Conservation (phyloP, 345 rosid species). For the Kernera saxatilis region DNA sequence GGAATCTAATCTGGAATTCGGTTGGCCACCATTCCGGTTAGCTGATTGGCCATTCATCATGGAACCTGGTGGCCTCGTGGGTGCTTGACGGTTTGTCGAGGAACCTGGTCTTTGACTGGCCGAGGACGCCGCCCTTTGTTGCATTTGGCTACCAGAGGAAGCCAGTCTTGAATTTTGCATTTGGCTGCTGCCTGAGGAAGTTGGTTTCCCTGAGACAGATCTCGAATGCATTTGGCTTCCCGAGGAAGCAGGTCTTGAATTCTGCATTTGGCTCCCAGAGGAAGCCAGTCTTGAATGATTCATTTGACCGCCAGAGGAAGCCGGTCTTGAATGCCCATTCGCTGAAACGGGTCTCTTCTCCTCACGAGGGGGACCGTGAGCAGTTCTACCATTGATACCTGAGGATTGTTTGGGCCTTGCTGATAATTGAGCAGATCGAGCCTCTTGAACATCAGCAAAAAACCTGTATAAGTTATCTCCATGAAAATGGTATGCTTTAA, state of each 20-base stretch:
- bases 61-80: conserved; percentile 16
- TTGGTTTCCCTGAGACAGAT: conserved; percentile 6
- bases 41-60: conserved; percentile 33
- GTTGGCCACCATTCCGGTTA: conserved; percentile 38
- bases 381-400: conserved; percentile 41
- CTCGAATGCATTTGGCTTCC: conserved; percentile 34
- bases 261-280: conserved; percentile 21
- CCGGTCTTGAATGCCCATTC: conserved; percentile 39
- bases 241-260: conserved; percentile 6
- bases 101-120: conserved; percentile 23
- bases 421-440: conserved; percentile 45
- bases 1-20: conserved; percentile 34
- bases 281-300: conserved; percentile 28
- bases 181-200: conserved; percentile 14
- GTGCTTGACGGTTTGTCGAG: conserved; percentile 23
- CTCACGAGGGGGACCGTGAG: conserved; percentile 35
- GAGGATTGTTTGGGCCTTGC: conserved; percentile 45
- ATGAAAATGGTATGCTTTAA: conserved; percentile 47
- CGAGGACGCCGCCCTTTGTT: conserved; percentile 11
- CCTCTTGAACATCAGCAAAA: conserved; percentile 78
- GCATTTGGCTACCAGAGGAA: conserved; percentile 21
- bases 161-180: conserved; percentile 8
- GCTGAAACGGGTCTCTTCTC: conserved; percentile 39
- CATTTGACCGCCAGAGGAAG: conserved; percentile 37
- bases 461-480: conserved; percentile 64